phyloP scores from a whole-genome alignment of 2,329 filamentous ascomycete genomes.

The Lasiodiplodia theobromae region DNA sequence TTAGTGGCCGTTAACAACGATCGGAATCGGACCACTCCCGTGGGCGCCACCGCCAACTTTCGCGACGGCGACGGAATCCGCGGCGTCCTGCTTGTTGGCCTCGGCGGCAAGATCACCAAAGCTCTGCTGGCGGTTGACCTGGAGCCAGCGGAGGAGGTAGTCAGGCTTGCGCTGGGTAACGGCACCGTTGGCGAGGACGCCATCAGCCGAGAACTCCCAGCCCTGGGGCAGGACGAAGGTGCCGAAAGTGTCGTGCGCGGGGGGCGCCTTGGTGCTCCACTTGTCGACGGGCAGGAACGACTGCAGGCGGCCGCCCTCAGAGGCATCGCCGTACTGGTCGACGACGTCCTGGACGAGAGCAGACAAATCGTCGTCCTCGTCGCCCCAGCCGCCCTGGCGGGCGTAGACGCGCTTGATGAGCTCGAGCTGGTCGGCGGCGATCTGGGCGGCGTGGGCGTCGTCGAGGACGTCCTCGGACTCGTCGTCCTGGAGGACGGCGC shows the following conservation, averaged over 20 bases:
- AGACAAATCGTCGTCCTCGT: conserved; percentile 54
- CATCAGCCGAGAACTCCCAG: conserved; percentile 25
- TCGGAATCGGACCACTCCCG: conserved; percentile 3
- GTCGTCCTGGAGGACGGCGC: conserved; percentile 41
- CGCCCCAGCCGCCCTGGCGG: conserved; percentile 52
- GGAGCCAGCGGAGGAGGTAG: conserved; percentile 30
- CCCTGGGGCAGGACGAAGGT: conserved; percentile 21
- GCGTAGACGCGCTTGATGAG: conserved; percentile 50
- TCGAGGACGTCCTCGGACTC: conserved; percentile 35
- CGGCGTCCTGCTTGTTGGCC: conserved; percentile 2
- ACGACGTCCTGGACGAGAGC: conserved; percentile 55
- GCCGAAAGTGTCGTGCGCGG: conserved; percentile 22
- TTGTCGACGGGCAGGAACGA: conserved; percentile 11
- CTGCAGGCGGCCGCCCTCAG: conserved; percentile 4
- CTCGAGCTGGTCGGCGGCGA: conserved; percentile 45
- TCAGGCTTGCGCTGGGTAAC: conserved; percentile 25
- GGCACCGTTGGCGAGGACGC: conserved; percentile 10
- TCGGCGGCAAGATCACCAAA: conserved; percentile 23
- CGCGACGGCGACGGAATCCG: background rate
- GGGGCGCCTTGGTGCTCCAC: conserved; percentile 25
- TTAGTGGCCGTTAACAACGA: conserved; percentile 24
- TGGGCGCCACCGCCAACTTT: conserved; percentile 18
- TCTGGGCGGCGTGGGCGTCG: conserved; percentile 33
- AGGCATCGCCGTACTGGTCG: conserved; percentile 43
- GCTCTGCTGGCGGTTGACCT: conserved; percentile 29